These are phyloP conservation scores for Mucor lusitanicus DNA, from an alignment of 371 early-diverging fungal species.

Conservation along the genomic window DNA sequence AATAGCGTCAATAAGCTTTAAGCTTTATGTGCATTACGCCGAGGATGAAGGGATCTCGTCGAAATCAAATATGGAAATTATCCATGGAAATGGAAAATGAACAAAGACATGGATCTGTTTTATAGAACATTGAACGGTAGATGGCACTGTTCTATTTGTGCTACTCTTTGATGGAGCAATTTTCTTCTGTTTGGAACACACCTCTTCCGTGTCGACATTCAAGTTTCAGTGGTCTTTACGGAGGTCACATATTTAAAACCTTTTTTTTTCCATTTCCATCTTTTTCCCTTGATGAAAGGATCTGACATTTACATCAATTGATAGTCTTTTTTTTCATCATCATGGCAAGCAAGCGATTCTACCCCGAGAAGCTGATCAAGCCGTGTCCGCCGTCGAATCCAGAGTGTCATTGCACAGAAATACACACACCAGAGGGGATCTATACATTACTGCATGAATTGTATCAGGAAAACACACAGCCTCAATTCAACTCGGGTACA, in stretches of 20 bases:
- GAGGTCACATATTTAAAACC: not conserved
- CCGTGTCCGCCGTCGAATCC: conserved; percentile 25
- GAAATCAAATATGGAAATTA: not conserved
- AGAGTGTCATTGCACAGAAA: conserved; percentile 20
- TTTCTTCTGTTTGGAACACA: not conserved
- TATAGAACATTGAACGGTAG: not conserved
- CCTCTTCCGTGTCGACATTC: not conserved
- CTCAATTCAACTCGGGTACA: conserved; percentile 45
- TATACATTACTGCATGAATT: conserved; percentile 46
- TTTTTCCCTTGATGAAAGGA: not conserved
- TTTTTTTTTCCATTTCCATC: not conserved
- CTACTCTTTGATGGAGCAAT: not conserved
- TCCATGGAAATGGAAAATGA: not conserved
- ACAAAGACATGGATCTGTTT: not conserved
- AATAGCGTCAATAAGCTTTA: too few relatives aligned
- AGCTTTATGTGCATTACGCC: too few relatives aligned
- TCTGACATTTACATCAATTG: not conserved
- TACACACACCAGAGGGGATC: conserved; percentile 46
- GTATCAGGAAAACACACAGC: conserved; percentile 35
- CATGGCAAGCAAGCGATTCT: conserved; percentile 3
- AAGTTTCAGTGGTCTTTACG: not conserved
- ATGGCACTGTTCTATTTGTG: not conserved
- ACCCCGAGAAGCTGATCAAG: conserved; percentile 4
- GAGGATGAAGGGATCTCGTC: not conserved
- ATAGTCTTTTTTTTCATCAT: not conserved